Base-by-base conservation (phyloP, 1,284 basidiomycete species). In the Somion occarium region DNA sequence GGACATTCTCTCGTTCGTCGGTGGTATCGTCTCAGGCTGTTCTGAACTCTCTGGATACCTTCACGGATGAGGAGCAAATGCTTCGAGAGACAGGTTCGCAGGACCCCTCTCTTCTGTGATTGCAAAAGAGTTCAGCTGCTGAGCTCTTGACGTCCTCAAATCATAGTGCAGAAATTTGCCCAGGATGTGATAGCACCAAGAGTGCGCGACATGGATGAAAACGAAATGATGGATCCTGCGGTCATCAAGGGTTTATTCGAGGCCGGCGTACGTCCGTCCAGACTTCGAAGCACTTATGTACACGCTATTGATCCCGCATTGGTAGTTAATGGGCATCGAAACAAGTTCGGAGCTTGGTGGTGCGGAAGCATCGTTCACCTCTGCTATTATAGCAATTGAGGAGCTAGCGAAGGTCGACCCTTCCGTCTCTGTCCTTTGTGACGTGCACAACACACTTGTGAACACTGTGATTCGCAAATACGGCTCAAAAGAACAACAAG, bases 381-480 rank as follows among this genome's bases (percentile, higher is more conserved):
- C 92, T 2, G 95, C 97, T 30, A 93, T 99, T 63, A 92, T 99
- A 58, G 91, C 90, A 38, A 96, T 99, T 52, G 96, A 99, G 61
- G 97, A 99, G 68, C 84, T 99, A 13, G 95, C 97, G 47, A 95
- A 93, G 64, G 79, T 98, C 43, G 96, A 99, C 69, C 92, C 96
- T 0, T 94, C 93, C 1, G 96, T 99, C 18, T 97, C 94, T 5
- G 96, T 99, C 38, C 73, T 98, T 64, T 95, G 93, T 61, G 96
- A 99, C 65, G 96, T 99, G 3, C 96, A 99, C 79, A 99, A 99
- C 69, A 98, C 94, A 3, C 84, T 98, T 46, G 91, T 98, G 61
- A 97, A 98, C 74, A 98, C 96, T 25, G 88, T 99, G 58, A 72
- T 99, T 60, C 83, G 95, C 56, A 86, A 86, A 62, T 91, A 98